Evolutionary conservation across 2,329 filamentous ascomycete species (phyloP).

Genomic region (Colletotrichum lindemuthianum): DNA sequence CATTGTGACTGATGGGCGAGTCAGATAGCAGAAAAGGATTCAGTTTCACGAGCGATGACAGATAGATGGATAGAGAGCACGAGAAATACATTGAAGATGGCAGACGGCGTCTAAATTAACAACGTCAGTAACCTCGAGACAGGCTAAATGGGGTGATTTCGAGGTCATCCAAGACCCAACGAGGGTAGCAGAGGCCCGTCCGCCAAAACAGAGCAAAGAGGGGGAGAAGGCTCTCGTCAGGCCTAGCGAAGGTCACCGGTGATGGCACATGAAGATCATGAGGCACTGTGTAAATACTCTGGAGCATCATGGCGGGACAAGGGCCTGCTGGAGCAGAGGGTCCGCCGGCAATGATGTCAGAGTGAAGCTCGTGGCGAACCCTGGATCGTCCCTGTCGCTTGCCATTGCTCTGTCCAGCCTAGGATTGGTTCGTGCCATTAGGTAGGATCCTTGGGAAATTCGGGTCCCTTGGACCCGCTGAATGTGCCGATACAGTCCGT

Average conservation of each 20-base stretch:
- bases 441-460: background rate
- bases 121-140: no score
- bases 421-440: background rate
- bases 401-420: background rate
- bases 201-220: no score
- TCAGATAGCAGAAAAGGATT: background rate
- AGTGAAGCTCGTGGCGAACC: constrained; percentile 28
- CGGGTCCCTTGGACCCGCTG: background rate
- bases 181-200: no score
- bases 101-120: no score
- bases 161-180: no score
- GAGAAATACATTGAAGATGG: no score
- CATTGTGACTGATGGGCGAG: background rate
- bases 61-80: background rate
- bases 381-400: background rate
- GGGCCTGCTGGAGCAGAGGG: constrained; percentile 5
- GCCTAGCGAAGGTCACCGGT: background rate
- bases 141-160: no score
- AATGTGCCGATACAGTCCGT: no score
- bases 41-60: background rate
- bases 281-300: background rate
- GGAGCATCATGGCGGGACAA: constrained; percentile 10
- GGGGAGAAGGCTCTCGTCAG: no score
- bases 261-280: background rate
- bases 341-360: constrained; percentile 31